Conservation (phyloP, 768 basidiomycete genomes). For the Cystobasidium onofrii region DNA sequence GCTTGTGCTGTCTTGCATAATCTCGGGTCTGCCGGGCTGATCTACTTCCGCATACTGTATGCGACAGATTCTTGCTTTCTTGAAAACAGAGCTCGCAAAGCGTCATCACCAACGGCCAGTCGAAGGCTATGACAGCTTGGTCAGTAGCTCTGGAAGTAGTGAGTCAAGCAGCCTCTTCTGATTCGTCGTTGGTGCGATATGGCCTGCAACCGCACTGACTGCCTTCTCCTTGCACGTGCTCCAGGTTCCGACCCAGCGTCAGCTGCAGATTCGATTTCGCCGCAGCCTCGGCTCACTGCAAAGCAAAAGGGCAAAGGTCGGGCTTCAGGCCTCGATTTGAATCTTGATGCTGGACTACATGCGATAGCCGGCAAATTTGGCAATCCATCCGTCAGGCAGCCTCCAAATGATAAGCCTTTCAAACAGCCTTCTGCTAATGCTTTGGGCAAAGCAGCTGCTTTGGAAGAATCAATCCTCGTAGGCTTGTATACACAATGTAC, state of each 20-base stretch:
- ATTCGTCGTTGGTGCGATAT: too few species aligned
- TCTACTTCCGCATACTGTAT: background rate
- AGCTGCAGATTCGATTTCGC: background rate
- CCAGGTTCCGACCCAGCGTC: background rate
- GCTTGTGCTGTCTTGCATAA: background rate
- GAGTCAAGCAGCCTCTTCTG: background rate
- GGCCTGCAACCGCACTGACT: too few species aligned
- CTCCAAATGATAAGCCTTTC: background rate
- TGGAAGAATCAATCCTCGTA: background rate
- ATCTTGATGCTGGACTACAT: background rate
- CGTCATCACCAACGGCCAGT: background rate
- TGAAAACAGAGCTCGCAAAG: background rate
- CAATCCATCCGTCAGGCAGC: background rate
- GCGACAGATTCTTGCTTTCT: background rate
- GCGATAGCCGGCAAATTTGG: background rate
- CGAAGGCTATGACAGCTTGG: background rate
- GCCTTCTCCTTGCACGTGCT: background rate
- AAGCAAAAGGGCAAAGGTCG: background rate
- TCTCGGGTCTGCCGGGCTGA: background rate
- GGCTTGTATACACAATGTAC: conserved; percentile 10
- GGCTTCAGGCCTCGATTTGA: too few species aligned
- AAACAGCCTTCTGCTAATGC: background rate
- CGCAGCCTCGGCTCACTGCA: background rate
- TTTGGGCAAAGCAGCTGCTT: background rate
- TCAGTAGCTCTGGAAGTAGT: background rate